Evolutionary conservation across 306 rosid genomes (phyloP), one percentile per base, ranked within the genome.

Genomic region (Vigna hirtella): DNA sequence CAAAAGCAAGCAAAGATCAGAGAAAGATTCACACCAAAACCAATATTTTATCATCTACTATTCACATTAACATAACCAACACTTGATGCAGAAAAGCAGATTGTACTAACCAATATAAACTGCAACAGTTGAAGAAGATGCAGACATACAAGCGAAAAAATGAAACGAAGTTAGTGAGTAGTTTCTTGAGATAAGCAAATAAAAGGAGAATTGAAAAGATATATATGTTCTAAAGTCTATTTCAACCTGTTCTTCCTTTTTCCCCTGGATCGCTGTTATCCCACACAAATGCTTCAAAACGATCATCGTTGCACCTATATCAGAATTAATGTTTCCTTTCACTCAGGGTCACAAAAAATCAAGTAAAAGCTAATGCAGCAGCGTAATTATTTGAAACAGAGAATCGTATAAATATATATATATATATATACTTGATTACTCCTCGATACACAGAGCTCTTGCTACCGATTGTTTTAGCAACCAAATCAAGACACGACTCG

Each of bases 221-320:
- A 9, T 15, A 6, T 10, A 36, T 59, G 69, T 9, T 1, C 1
- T 18, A 10, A 5, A 52, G 64, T 7, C 10, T 6, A 13, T 59
- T 58, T 58, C 14, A 65, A 87, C 88, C 83, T 62, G 82, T 4
- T 26, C 43, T 71, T 49, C 70, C 70, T 17, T 0, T 78, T 42
- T 34, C 72, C 49, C 59, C 50, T 53, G 57, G 67, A 17, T 57
- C 30, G 0, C 77, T 72, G 45, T 50, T 77, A 68, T 82, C 86
- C 90, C 86, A 68, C 24, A 64, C 32, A 84, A 72, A 87, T 13
- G 86, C 90, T 61, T 82, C 86, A 7, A 20, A 87, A 34, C 83
- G 85, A 1, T 53, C 15, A 0, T 32, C 3, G 26, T 58, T 13
- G 34, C 77, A 73, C 81, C 88, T 84, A 63, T 38, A 18, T 77